Conservation (phyloP, 495 filamentous ascomycete species). For the Aspergillus baeticus region DNA sequence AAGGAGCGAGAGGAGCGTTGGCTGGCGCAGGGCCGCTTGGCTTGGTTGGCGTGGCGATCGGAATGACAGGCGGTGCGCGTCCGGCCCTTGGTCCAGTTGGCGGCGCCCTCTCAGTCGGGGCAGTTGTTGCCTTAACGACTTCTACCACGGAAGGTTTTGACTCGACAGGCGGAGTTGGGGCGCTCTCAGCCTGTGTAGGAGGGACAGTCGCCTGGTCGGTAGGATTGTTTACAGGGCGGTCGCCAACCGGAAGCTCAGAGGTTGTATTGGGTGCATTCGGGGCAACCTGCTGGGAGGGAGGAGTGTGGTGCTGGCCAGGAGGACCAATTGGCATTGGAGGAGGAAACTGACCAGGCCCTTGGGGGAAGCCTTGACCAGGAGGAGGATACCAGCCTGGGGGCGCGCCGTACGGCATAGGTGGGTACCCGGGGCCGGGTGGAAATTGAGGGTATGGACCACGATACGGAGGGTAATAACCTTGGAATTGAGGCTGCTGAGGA, state of each 20-base stretch:
- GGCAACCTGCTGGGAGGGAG: slow-evolving; percentile 43
- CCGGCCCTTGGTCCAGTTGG: slow-evolving; percentile 66
- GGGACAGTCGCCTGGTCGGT: slow-evolving; percentile 34
- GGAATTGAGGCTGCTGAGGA: slow-evolving; percentile 52
- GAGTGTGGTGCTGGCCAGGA: slow-evolving; percentile 46
- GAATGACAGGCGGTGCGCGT: slow-evolving; percentile 72
- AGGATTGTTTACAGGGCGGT: slow-evolving; percentile 36
- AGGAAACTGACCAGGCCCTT: slow-evolving; percentile 57
- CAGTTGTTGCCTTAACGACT: slow-evolving; percentile 51
- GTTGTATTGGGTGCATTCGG: slow-evolving; percentile 34
- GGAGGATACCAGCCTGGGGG: slow-evolving; percentile 78
- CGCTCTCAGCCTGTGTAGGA: slow-evolving; percentile 29
- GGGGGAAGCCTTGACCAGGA: slow-evolving; percentile 76
- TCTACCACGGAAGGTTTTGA: slow-evolving; percentile 61
- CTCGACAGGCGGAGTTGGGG: slow-evolving; percentile 59
- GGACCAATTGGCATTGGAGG: slow-evolving; percentile 52
- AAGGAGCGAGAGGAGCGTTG: slow-evolving; percentile 28
- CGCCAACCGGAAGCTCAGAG: slow-evolving; percentile 44
- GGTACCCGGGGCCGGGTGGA: slow-evolving; percentile 59
- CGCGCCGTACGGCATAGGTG: slow-evolving; percentile 61
- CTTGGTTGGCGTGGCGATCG: slow-evolving; percentile 45
- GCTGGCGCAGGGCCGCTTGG: slow-evolving; percentile 41
- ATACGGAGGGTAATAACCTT: slow-evolving; percentile 49
- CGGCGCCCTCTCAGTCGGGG: slow-evolving; percentile 42
- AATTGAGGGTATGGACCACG: slow-evolving; percentile 61